Percentiles rank a stretch among this genome's conserved stretches.
phyloP scores from a whole-genome alignment of 805 yeast species.

The Blastobotrys mokoenaii region DNA sequence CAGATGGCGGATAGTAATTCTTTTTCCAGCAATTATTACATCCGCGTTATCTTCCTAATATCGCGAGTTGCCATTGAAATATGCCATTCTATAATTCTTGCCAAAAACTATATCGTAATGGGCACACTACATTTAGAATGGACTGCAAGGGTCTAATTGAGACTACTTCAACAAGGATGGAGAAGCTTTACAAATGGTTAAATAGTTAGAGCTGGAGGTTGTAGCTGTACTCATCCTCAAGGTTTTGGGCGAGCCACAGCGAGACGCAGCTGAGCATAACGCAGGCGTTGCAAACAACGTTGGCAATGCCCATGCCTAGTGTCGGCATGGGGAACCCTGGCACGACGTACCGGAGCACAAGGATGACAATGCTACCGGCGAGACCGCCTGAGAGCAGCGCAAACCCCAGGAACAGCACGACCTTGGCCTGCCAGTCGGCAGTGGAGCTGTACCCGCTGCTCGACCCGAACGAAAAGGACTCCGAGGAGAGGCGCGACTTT shows the following conservation, averaged over 20 bases:
- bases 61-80: no score
- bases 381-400: conserved; percentile 89
- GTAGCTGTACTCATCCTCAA: conserved; percentile 93
- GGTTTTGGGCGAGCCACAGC: conserved; percentile 90
- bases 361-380: conserved; percentile 83
- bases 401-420: conserved; percentile 84
- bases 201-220: conserved; percentile 72
- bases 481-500: conserved; percentile 42
- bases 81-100: no score
- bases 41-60: no score
- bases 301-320: conserved; percentile 86
- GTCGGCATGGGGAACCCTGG: conserved; percentile 80
- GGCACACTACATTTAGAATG: no score
- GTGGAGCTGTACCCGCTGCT: conserved; percentile 26
- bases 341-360: conserved; percentile 74
- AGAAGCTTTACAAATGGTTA: no score
- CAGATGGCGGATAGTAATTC: no score
- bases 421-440: conserved; percentile 90
- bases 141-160: no score
- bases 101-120: no score
- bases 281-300: conserved; percentile 69
- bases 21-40: no score
- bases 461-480: conserved; percentile 33
- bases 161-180: no score
- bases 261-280: conserved; percentile 84